phyloP scores from a whole-genome alignment of 2,329 filamentous ascomycete genomes.

The Anthostomella pinea region DNA sequence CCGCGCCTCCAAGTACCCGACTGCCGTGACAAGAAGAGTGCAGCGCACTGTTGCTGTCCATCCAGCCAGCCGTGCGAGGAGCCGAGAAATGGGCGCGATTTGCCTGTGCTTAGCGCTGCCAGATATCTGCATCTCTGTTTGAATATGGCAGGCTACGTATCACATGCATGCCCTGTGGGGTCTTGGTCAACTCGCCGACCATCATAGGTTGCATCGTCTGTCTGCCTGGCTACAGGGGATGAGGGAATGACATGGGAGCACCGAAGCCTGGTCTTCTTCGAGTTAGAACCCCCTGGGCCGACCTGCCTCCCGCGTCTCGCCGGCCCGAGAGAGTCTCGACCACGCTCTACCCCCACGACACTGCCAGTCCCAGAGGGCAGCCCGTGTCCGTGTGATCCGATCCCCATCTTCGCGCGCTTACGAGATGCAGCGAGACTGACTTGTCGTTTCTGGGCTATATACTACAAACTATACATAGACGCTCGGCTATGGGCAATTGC shows the following conservation, averaged over 20 bases:
- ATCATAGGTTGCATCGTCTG: conserved; percentile 6
- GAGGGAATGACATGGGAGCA: conserved; percentile 2
- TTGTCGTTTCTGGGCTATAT: too few relatives aligned
- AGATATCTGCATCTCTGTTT: not conserved
- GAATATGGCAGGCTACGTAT: not conserved
- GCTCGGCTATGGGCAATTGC: conserved; percentile 11
- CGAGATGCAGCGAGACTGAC: too few relatives aligned
- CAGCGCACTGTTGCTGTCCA: too few relatives aligned
- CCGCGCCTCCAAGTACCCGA: too few relatives aligned
- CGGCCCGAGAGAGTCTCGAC: conserved; percentile 24
- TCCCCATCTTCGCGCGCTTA: conserved; percentile 2
- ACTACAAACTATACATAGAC: conserved; percentile 13
- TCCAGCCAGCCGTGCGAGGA: not conserved
- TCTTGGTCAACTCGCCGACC: too few relatives aligned
- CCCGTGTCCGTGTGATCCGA: conserved; percentile 1
- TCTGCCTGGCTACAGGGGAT: conserved; percentile 13
- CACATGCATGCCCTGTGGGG: conserved; percentile 1
- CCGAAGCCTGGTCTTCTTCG: not conserved
- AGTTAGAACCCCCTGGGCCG: conserved; percentile 10
- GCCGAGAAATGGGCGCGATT: not conserved
- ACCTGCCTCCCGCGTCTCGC: conserved; percentile 11
- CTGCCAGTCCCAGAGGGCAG: conserved; percentile 9
- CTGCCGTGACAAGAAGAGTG: too few relatives aligned
- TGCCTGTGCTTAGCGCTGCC: not conserved
- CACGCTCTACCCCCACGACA: conserved; percentile 17